phyloP scores from a whole-genome alignment of 2,329 filamentous ascomycete genomes.

The Coniochaeta hoffmannii region DNA sequence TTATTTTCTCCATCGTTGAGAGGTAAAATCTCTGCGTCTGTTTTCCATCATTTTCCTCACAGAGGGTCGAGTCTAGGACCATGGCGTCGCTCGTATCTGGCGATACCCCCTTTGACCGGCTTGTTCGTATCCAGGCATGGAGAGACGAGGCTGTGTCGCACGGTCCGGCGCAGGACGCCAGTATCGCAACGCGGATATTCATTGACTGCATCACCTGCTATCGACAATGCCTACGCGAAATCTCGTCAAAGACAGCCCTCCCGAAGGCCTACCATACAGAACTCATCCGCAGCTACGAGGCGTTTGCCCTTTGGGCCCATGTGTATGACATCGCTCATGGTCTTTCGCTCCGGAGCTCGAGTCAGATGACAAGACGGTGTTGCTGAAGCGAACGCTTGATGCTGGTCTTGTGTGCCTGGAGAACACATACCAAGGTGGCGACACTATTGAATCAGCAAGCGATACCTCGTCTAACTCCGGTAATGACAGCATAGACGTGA shows the following conservation, averaged over 20 bases:
- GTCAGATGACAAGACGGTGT: not conserved
- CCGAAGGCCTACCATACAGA: not conserved
- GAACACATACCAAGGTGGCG: not conserved
- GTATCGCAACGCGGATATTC: not conserved
- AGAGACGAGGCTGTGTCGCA: not conserved
- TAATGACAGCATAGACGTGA: not conserved
- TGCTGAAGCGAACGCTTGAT: not conserved
- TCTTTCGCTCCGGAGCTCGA: too few species aligned
- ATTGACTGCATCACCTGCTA: not conserved
- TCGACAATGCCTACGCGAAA: not conserved
- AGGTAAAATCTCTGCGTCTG: too few species aligned
- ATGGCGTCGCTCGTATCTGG: not conserved
- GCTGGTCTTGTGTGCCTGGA: not conserved
- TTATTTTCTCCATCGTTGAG: not conserved
- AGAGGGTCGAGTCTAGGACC: too few species aligned
- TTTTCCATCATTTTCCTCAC: too few species aligned
- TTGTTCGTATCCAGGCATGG: not conserved
- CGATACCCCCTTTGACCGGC: not conserved
- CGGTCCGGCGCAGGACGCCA: not conserved
- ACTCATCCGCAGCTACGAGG: not conserved
- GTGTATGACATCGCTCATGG: not conserved
- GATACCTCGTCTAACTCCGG: not conserved
- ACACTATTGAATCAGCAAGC: not conserved
- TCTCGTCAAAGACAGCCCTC: not conserved
- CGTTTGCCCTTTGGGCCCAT: not conserved